Percentiles rank a stretch among this genome's conserved stretches.
Evolutionary conservation across 2,329 filamentous ascomycete genomes (phyloP).

Genomic region (Xylaria sp.): DNA sequence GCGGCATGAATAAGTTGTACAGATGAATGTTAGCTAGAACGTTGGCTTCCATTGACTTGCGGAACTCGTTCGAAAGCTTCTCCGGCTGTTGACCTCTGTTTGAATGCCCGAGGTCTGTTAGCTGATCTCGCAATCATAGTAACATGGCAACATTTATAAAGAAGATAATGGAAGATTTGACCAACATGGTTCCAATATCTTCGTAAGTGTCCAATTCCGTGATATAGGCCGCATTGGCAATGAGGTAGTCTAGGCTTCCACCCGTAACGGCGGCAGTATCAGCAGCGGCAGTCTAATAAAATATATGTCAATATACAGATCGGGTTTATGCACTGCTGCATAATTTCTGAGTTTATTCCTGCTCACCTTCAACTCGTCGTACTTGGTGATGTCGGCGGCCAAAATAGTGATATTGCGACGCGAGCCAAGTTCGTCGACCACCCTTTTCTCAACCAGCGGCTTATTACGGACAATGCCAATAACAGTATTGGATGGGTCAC

Average conservation of each 20-base stretch:
- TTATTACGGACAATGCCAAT: conserved; percentile 7
- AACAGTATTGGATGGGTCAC: background rate
- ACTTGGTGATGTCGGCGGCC: background rate
- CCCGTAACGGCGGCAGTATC: background rate
- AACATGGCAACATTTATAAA: background rate
- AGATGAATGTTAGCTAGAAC: conserved; percentile 1
- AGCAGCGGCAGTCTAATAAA: background rate
- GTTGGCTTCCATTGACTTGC: conserved; percentile 5
- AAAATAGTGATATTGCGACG: background rate
- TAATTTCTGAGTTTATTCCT: background rate
- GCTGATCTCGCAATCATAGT: background rate
- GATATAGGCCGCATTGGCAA: conserved; percentile 4
- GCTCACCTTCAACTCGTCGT: conserved; percentile 1
- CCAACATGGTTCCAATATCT: background rate
- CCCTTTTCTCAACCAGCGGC: background rate
- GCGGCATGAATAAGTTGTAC: conserved; percentile 3
- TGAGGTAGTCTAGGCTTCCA: conserved; percentile 1
- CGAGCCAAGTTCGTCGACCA: background rate
- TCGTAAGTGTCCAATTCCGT: background rate
- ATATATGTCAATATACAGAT: background rate
- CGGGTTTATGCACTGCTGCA: background rate
- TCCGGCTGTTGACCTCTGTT: background rate
- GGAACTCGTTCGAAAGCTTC: background rate
- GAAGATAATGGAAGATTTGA: background rate
- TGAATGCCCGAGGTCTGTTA: background rate